Percentiles rank a stretch among this genome's conserved stretches.
These are phyloP conservation scores for Neurospora sublineolata DNA, from an alignment of 495 filamentous ascomycete species.

Conservation along the genomic window DNA sequence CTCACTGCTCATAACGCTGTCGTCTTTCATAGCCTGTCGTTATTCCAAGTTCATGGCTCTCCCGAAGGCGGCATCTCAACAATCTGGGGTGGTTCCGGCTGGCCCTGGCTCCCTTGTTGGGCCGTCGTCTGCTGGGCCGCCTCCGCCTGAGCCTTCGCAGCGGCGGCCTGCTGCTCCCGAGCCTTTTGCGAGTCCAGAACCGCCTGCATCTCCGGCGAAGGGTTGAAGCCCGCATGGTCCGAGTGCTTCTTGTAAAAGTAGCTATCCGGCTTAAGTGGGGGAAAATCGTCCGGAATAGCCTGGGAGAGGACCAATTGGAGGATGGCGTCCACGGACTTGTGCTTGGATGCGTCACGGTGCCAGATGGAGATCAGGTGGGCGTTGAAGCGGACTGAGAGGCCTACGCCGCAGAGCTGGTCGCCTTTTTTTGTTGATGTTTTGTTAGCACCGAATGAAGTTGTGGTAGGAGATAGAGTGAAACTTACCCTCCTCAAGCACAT, in stretches of 20 bases:
- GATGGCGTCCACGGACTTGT: constrained; percentile 60
- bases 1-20: background rate
- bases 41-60: background rate
- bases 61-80: constrained; percentile 9
- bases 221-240: constrained; percentile 47
- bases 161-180: constrained; percentile 24
- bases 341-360: constrained; percentile 69
- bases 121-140: background rate
- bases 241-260: constrained; percentile 58
- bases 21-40: background rate
- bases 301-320: constrained; percentile 56
- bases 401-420: constrained; percentile 72
- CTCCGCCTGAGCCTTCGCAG: constrained; percentile 9
- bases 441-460: background rate
- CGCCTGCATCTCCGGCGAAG: constrained; percentile 37
- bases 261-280: constrained; percentile 44
- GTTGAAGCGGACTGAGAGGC: constrained; percentile 62
- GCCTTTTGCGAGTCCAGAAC: constrained; percentile 38
- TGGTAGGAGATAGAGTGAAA: background rate
- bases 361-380: constrained; percentile 73
- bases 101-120: background rate
- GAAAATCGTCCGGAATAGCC: constrained; percentile 53
- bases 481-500: constrained; percentile 58
- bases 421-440: constrained; percentile 26
- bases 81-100: constrained; percentile 3